Evolutionary conservation across 306 rosid species (phyloP), one percentile per base, ranked within the genome.

Genomic region (Trifolium pratense): DNA sequence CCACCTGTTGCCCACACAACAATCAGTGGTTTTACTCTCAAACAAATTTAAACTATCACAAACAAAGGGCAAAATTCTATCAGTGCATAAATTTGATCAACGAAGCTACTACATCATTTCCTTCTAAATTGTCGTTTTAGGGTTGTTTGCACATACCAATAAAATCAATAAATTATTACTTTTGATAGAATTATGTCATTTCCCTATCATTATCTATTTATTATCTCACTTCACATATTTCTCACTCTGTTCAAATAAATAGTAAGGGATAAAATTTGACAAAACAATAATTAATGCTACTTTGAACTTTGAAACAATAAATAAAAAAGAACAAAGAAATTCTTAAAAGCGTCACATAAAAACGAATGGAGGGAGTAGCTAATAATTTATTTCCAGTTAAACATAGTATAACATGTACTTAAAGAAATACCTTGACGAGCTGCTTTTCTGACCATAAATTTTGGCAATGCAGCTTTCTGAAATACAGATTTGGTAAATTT

Each of bases 401-500:
- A 25, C 29, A 14, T 70, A 26, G 46, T 3, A 49, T 16, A 70
- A 17, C 13, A 66, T 23, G 40, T 16, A 23, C 13, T 45, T 53
- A 29, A 61, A 68, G 65, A 74, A 78, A 67, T 88, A 89, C 98
- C 93, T 89, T 84, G 89, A 46, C 92, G 90, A 56, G 93, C 98
- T 75, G 93, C 96, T 81, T 76, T 87, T 75, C 74, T 88, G 66
- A 86, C 86, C 74, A 82, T 64, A 39, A 74, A 70, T 58, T 32
- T 66, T 6, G 97, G 89, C 78, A 90, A 79, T 67, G 86, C 86
- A 42, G 97, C 97, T 81, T 80, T 93, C 84, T 86, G 96, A 75
- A 93, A 89, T 75, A 93, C 51, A 64, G 77, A 78, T 82, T 86
- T 90, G 42, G 92, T 70, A 46, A 82, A 72, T 78, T 88, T 86